A percentile compares a stretch with the other conserved stretches of the same genome.
phyloP scores from a whole-genome alignment of 495 filamentous ascomycete species.

The Neurospora sp. region DNA sequence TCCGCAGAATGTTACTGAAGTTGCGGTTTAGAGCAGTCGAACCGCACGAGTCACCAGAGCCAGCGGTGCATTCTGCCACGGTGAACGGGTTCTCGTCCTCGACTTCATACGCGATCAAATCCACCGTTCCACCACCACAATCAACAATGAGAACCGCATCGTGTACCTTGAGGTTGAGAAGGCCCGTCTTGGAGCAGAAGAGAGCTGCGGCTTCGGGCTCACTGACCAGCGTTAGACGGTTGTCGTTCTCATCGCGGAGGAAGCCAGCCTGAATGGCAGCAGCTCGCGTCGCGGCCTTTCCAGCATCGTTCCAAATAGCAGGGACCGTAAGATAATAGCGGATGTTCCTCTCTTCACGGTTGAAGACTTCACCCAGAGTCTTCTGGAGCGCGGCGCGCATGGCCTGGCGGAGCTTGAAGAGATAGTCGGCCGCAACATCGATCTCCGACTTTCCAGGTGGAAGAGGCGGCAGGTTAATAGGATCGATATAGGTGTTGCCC shows the following conservation, averaged over 20 bases:
- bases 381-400: conserved; percentile 65
- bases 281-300: conserved; percentile 61
- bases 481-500: conserved; percentile 70
- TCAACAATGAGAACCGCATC: conserved; percentile 68
- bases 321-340: conserved; percentile 65
- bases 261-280: conserved; percentile 68
- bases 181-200: conserved; percentile 65
- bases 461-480: conserved; percentile 66
- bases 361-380: conserved; percentile 69
- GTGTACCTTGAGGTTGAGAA: conserved; percentile 63
- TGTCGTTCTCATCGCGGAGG: conserved; percentile 66
- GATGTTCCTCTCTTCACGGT: conserved; percentile 66
- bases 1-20: conserved; percentile 64
- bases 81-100: conserved; percentile 68
- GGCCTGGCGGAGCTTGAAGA: conserved; percentile 65
- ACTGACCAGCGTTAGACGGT: conserved; percentile 59
- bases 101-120: conserved; percentile 69
- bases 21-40: conserved; percentile 66
- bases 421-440: conserved; percentile 67
- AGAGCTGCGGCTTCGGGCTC: conserved; percentile 65
- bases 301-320: conserved; percentile 69
- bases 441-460: conserved; percentile 70
- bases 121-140: conserved; percentile 66
- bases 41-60: conserved; percentile 65
- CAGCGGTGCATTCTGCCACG: conserved; percentile 64